Conservation (phyloP, 2,329 filamentous ascomycete genomes). For the Chaetomium globosum region DNA sequence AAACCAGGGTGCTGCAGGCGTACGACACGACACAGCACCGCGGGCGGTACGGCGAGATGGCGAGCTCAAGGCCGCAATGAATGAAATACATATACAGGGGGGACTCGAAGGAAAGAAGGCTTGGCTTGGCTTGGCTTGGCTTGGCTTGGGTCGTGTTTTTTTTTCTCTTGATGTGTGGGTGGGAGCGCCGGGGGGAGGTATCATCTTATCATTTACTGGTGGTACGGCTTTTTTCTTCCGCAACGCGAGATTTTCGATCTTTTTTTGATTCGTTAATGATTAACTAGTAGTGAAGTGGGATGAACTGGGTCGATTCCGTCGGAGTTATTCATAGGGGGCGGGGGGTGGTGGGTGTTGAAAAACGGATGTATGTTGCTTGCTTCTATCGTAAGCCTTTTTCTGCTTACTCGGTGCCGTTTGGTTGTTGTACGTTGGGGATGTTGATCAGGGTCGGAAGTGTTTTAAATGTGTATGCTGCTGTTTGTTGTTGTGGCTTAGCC, state of each 20-base stretch:
- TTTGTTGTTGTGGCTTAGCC: conserved; percentile 6
- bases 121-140: background rate
- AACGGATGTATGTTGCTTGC: background rate
- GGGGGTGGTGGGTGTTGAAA: conserved; percentile 7
- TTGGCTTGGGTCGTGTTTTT: background rate
- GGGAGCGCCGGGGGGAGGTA: background rate
- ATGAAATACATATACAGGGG: background rate
- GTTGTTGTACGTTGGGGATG: conserved; percentile 8
- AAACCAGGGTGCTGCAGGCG: conserved; percentile 91
- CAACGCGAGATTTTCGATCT: background rate
- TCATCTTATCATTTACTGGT: conserved; percentile 2
- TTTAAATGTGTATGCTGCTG: background rate
- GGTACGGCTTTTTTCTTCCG: background rate
- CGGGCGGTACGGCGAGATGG: conserved; percentile 95
- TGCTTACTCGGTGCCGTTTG: conserved; percentile 1
- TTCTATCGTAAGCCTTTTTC: background rate
- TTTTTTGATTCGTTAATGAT: conserved; percentile 8
- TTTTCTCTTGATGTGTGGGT: background rate
- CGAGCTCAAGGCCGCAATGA: conserved; percentile 42
- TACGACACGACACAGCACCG: conserved; percentile 95
- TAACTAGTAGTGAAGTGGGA: background rate
- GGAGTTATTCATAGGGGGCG: conserved; percentile 2
- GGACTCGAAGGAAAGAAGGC: background rate
- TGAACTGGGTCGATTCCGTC: background rate
- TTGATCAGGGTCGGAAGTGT: conserved; percentile 3